Evolutionary conservation across 495 filamentous ascomycete species (phyloP), one percentile per base, ranked within the genome.

Genomic region (Ramalina intermedia): DNA sequence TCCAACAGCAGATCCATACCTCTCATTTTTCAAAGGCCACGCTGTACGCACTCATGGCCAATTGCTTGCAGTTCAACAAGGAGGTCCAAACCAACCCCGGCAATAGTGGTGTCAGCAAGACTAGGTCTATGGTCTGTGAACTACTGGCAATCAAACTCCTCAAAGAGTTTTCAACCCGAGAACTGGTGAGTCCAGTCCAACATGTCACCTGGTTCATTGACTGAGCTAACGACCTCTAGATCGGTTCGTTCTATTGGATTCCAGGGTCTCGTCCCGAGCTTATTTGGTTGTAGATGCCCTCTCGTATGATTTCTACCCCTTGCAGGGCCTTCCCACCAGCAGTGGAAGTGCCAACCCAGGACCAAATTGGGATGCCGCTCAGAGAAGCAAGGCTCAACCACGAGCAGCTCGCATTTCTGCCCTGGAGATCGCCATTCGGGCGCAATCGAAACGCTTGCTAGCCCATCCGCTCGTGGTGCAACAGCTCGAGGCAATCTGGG

Each of bases 401-500:
- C 69, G 70, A 26, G 70, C 73, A n/a, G 77, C 82, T 38, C 78
- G 89, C 42, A 85, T 88, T 14, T 94, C 89, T 16, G 85, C 89
- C 37, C 73, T 96, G 13, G 89, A 95, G 64, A 74, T 95, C 37
- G 87, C 88, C 46, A 94, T 96, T 60, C 78, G 87, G 49, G 85
- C 88, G 12, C 74, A 90, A 55, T 82, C 89, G 6, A 95, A 96
- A 64, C 77, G 82, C 42, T 94, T 96, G 52, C 66, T 96, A 8
- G 80, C 89, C 7, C 88, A 96, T 58, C 87, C 88, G 2, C 70
- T 93, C 4, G 86, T 94, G 3, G 81, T 94, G 5, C 85, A 91
- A 63, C 89, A 95, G 61, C 73, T 96, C 16, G 87, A 94, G 62
- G 88, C 89, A 41, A 93, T 96, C 41, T 96, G 89, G 89, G 88